Base-by-base conservation (phyloP, 2,329 filamentous ascomycete genomes). In the Sporothrix variecibatus region DNA sequence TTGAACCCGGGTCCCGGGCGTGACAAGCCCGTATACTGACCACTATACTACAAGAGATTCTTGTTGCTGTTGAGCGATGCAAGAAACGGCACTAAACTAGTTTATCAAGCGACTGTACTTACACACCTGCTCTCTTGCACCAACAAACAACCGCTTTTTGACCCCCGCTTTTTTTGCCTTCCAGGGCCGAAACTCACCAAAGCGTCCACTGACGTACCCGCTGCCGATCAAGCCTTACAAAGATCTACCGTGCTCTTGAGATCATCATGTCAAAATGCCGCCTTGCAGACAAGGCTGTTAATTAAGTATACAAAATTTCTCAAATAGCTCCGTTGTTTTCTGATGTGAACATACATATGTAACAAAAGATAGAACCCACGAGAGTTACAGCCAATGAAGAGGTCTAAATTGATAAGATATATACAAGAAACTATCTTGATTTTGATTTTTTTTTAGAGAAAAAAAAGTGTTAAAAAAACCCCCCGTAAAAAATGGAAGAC, bases 31-130 rank as follows among this genome's bases (percentile, higher is more conserved):
- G 34, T 34, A 34, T 7, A 73, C 74, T 75, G 72, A 73, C 74
- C 74, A 75, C 74, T 75, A 75, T 75, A 75, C 74, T 75, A 75
- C 74, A 68, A 69, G 72, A 75, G 74, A 75, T 26, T 34, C 20
- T 49, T 26, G 9, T 11, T 38, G 23, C 38, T 28, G 23, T 34
- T 56, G 28, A 69, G 9, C 17, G 46, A 53, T 69, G 46, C 3
- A 1, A 7, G 5, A 11, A 3, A n/a, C 9, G 0, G 2, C 28
- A 20, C 28, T 60, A 60, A 20, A 1, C 40, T 12, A 15, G 1
- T 1, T 9, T 43, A 43, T 43, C 34, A 34, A 34, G 34, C 34
- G 1, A 8, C 8, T 3, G 4, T 8, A 1, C 4, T 34, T 34
- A 8, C 2, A 34, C 34, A 8, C 34, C 34, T 34, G 2, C 5